These are phyloP conservation scores for Nothophoma quercina DNA, from an alignment of 2,329 filamentous ascomycete species.

Conservation along the genomic window DNA sequence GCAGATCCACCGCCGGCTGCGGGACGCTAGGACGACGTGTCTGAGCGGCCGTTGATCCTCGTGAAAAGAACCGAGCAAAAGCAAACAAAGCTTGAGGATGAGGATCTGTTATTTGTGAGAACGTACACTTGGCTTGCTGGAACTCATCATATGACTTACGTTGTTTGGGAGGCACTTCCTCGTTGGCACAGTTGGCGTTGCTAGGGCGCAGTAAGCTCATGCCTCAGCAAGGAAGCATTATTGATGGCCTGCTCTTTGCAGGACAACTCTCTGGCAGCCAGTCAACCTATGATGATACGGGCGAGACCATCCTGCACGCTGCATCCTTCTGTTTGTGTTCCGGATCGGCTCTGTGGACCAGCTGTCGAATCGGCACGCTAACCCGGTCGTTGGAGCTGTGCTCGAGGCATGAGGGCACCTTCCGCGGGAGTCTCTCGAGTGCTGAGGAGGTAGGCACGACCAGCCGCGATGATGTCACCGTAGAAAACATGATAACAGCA, in stretches of 20 bases:
- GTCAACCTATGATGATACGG: constrained; percentile 10
- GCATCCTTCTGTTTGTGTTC: constrained; percentile 21
- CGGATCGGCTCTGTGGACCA: constrained; percentile 15
- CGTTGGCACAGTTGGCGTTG: neutral
- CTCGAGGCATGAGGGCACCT: constrained; percentile 18
- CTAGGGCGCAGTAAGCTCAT: neutral
- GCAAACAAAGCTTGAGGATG: constrained; percentile 1
- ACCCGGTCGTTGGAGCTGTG: constrained; percentile 23
- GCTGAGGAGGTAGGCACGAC: neutral
- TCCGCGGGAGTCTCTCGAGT: neutral
- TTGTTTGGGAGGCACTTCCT: neutral
- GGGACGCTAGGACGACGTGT: constrained; percentile 8
- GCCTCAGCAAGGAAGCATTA: neutral
- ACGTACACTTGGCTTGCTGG: too few relatives aligned
- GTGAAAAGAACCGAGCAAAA: neutral
- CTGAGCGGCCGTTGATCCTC: constrained; percentile 9
- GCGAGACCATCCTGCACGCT: constrained; percentile 21
- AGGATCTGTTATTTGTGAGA: too few relatives aligned
- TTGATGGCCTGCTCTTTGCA: neutral
- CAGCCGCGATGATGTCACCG: constrained; percentile 5
- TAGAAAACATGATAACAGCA: neutral
- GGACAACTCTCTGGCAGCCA: neutral
- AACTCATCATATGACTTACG: too few relatives aligned
- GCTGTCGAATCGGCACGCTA: constrained; percentile 17
- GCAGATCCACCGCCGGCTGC: constrained; percentile 9